Evolutionary conservation across 345 rosid genomes (phyloP).

Genomic region (Aquilaria yunnanensis): DNA sequence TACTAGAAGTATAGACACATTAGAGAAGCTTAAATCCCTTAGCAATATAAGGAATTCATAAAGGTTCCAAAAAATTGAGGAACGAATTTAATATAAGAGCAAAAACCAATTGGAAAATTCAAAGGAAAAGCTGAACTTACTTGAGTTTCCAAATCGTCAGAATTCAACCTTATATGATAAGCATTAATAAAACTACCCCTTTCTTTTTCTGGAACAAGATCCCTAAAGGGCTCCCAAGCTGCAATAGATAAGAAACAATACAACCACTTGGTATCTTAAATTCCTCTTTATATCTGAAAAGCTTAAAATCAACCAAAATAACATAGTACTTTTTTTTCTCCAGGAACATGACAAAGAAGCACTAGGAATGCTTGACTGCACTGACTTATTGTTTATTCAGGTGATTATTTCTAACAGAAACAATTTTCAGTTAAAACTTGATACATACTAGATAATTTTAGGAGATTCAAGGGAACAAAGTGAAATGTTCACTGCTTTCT

Average conservation of each 20-base stretch:
- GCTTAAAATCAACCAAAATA: background rate
- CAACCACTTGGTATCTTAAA: constrained; percentile 2
- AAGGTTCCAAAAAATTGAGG: too few relatives aligned
- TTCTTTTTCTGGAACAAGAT: constrained; percentile 85
- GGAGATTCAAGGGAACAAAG: too few relatives aligned
- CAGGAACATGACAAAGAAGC: too few relatives aligned
- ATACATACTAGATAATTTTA: too few relatives aligned
- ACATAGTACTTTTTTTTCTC: too few relatives aligned
- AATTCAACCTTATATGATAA: constrained; percentile 69
- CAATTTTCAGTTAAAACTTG: too few relatives aligned
- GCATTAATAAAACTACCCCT: constrained; percentile 64
- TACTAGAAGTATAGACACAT: constrained; percentile 41
- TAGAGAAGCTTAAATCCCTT: constrained; percentile 3
- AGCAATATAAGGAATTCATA: background rate
- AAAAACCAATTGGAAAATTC: background rate
- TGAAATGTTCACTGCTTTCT: too few relatives aligned
- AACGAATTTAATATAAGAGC: background rate
- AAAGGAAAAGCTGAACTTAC: constrained; percentile 34
- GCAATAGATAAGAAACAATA: constrained; percentile 13
- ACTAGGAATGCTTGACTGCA: too few relatives aligned
- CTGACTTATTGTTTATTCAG: too few relatives aligned
- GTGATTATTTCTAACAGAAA: too few relatives aligned
- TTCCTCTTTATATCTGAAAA: constrained; percentile 4
- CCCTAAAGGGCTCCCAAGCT: constrained; percentile 97
- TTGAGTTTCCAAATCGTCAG: constrained; percentile 76